Evolutionary conservation across 805 yeast species (phyloP), one percentile per base, ranked within the genome.

Genomic region (Wickerhamiella australiensis): DNA sequence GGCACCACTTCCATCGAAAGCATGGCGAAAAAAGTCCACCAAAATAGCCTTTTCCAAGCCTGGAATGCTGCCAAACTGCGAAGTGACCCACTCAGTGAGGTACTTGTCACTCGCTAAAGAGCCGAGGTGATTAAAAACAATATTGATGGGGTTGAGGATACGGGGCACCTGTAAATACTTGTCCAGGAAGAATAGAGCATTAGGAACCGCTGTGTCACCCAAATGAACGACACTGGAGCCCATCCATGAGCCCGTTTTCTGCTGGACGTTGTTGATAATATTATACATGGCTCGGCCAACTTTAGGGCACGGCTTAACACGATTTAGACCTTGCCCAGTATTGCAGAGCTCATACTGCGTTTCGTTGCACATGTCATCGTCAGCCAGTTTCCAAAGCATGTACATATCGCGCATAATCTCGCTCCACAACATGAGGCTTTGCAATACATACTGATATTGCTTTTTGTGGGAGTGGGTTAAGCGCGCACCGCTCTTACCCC

Each of bases 181-280:
- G 63, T 83, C 92, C 47, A 83, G 65, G 68, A 83, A 83, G 60
- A 82, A 82, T 52, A 84, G 62, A 0, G 90, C 87, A 61, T 83
- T 83, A 2, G 94, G 94, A 4, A 83, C 94, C 1, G 88, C 83
- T 57, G 79, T 82, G 62, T 83, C 94, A 37, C 92, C 94, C 15
- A 84, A 60, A 63, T 83, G 94, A 21, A 83, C 82, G 20, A 81
- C 90, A 13, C 83, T 77, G 4, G 85, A 78, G 1, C 94, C 94
- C 29, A 83, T 80, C 90, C 92, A 83, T 2, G 74, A 66, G 3
- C 80, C 76, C 20, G 83, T 76, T 45, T 71, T 70, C 26, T 68
- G 62, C 59, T 83, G 84, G 42, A 83, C 83, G 51, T 78, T 79
- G n/a, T 71, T 63, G 45, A 83, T 69, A 52, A 84, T 77, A 52